phyloP scores from a whole-genome alignment of 2,329 filamentous ascomycete species.

The Albophoma yamanashiensis region DNA sequence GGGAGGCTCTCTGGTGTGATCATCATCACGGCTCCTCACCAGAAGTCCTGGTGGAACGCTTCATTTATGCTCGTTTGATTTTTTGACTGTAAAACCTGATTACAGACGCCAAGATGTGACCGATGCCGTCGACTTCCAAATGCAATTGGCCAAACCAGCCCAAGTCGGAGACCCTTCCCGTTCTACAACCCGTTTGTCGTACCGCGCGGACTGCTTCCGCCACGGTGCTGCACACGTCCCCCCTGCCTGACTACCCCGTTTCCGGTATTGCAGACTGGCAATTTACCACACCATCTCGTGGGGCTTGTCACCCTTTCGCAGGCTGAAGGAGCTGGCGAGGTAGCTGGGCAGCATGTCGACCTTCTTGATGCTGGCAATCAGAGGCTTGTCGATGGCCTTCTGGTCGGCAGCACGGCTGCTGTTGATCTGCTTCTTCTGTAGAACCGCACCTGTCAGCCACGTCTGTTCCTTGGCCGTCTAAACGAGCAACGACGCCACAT shows the following conservation, averaged over 20 bases:
- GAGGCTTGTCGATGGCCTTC: constrained; percentile 95
- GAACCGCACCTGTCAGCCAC: constrained; percentile 12
- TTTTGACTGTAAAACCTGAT: constrained; percentile 53
- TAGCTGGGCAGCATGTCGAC: constrained; percentile 89
- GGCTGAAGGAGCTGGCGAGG: constrained; percentile 91
- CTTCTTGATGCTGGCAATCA: constrained; percentile 97
- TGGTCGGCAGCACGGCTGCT: constrained; percentile 92
- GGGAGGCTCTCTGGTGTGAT: constrained; percentile 2
- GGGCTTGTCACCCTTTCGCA: constrained; percentile 98
- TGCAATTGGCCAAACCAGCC: constrained; percentile 54
- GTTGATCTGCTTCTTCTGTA: constrained; percentile 92
- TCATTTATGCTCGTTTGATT: constrained; percentile 33
- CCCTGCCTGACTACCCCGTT: background rate
- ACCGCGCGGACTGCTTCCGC: constrained; percentile 3
- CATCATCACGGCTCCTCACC: constrained; percentile 21
- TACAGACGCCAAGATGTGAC: constrained; percentile 58
- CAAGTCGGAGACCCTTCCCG: constrained; percentile 34
- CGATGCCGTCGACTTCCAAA: constrained; percentile 55
- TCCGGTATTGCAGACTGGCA: constrained; percentile 1
- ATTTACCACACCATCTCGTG: constrained; percentile 99
- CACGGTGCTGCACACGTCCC: constrained; percentile 1
- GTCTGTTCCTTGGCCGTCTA: background rate
- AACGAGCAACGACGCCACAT: constrained; percentile 23
- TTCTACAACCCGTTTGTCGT: constrained; percentile 29
- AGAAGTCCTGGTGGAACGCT: constrained; percentile 9